These are phyloP conservation scores for Solanum pinnatisectum DNA, from an alignment of 257 asterid species.

Conservation along the genomic window DNA sequence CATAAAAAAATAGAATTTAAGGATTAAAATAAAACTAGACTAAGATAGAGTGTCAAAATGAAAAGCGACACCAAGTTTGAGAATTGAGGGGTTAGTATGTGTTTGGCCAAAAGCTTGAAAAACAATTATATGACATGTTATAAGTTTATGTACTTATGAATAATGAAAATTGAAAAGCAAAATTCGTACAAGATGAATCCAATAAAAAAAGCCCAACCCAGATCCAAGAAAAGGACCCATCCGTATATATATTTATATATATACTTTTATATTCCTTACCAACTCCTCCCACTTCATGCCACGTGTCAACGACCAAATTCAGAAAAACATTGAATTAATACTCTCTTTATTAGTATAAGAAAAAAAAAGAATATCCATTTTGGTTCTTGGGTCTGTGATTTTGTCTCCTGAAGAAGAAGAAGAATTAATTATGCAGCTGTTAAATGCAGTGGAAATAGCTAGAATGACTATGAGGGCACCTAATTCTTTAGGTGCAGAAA, in stretches of 20 bases:
- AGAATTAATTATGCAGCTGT: constrained; percentile 31
- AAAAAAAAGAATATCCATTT: not conserved
- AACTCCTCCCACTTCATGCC: not conserved
- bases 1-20: not conserved
- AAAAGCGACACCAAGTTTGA: no score
- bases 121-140: no score
- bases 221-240: not conserved
- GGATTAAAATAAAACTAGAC: not conserved
- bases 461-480: constrained; percentile 31
- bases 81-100: no score
- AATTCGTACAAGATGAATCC: not conserved
- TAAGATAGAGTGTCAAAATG: no score
- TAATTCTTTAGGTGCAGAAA: constrained; percentile 46
- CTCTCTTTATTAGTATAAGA: not conserved
- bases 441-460: constrained; percentile 47
- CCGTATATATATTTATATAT: not conserved
- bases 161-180: no score
- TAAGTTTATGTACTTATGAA: no score
- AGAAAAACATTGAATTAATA: not conserved
- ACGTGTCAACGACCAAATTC: not conserved
- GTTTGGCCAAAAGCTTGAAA: no score
- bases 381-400: not conserved
- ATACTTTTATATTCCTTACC: not conserved
- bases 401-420: not conserved
- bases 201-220: not conserved